Evolutionary conservation across 2,329 filamentous ascomycete genomes (phyloP).

Genomic region (Aspergillus pseudoglaucus): DNA sequence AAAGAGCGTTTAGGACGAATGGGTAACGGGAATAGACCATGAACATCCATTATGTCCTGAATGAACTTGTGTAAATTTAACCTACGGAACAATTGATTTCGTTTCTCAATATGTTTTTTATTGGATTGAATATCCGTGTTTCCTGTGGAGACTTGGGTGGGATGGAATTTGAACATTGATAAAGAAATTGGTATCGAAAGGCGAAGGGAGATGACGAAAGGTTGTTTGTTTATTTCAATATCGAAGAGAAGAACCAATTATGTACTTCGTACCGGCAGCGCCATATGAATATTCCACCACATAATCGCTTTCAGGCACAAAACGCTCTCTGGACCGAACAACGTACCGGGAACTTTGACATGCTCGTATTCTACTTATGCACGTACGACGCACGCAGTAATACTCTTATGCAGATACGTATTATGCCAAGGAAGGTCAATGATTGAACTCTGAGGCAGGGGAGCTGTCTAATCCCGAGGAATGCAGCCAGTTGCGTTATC

Average conservation of each 20-base stretch:
- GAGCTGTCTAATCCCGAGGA: not conserved
- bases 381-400: not conserved
- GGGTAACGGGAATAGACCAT: slow-evolving; percentile 14
- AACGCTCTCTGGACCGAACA: not conserved
- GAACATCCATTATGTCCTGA: slow-evolving; percentile 18
- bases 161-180: not conserved
- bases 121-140: not conserved
- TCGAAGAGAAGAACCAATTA: no score
- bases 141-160: no score
- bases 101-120: not conserved
- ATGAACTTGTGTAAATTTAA: slow-evolving; percentile 23
- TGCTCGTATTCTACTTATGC: not conserved
- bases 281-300: not conserved
- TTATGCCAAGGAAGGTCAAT: not conserved
- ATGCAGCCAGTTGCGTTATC: not conserved
- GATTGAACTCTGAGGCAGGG: not conserved
- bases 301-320: not conserved
- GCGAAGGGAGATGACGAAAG: not conserved
- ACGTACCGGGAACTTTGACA: not conserved
- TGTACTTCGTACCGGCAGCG: not conserved
- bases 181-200: not conserved
- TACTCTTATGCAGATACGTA: not conserved
- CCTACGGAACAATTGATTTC: slow-evolving; percentile 19
- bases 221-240: no score
- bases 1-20: slow-evolving; percentile 20